Percentiles rank a stretch among this genome's conserved stretches.
These are phyloP conservation scores for Trichoderma afroharzianum DNA, from an alignment of 2,329 filamentous ascomycete genomes.

Conservation along the genomic window DNA sequence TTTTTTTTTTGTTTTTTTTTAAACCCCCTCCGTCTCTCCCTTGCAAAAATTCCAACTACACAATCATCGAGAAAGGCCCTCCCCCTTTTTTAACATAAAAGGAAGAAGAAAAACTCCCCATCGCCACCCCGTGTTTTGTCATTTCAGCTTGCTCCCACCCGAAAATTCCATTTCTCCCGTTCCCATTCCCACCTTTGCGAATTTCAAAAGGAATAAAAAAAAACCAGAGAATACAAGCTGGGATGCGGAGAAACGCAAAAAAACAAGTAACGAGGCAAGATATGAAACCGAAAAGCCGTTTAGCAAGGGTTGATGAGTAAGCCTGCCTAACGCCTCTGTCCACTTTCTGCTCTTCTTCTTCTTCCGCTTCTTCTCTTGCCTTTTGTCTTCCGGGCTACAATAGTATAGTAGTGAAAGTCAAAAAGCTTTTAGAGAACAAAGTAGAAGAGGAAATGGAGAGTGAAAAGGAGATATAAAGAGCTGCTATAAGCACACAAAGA, in stretches of 20 bases:
- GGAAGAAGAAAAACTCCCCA: not conserved
- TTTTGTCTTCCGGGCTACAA: not conserved
- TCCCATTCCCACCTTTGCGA: not conserved
- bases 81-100: too few relatives aligned
- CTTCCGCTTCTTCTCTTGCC: too few relatives aligned
- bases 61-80: not conserved
- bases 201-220: not conserved
- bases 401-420: not conserved
- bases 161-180: not conserved
- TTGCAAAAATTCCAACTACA: not conserved
- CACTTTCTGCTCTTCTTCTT: not conserved
- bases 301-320: not conserved
- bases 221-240: not conserved
- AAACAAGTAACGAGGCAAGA: not conserved
- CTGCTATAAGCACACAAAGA: conserved; percentile 2
- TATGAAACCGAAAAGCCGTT: not conserved
- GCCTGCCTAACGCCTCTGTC: not conserved
- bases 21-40: not conserved
- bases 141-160: not conserved
- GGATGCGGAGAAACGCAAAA: not conserved
- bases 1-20: not conserved
- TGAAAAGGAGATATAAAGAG: not conserved
- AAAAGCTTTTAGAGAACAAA: not conserved
- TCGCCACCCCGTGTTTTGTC: not conserved
- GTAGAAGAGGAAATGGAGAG: not conserved